Conservation (phyloP, 495 filamentous ascomycete species). For the Xylaria grammica region DNA sequence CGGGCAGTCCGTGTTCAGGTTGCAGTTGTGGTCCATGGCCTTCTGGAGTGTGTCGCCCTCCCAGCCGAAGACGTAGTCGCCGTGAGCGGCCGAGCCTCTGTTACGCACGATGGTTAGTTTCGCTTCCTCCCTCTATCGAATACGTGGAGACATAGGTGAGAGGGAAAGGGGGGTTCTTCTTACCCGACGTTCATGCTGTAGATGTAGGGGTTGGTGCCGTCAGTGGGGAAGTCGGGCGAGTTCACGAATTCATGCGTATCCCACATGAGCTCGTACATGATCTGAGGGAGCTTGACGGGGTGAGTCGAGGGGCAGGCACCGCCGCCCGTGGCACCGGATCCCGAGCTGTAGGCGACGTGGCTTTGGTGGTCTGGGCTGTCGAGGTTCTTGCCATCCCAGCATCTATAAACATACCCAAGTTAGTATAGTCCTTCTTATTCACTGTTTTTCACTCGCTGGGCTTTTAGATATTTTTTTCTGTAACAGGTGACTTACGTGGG, state of each 20-base stretch:
- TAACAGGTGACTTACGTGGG: constrained; percentile 51
- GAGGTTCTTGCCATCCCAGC: constrained; percentile 61
- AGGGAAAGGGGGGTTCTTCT: constrained; percentile 29
- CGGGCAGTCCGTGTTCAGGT: constrained; percentile 56
- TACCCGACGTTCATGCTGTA: constrained; percentile 58
- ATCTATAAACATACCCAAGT: constrained; percentile 34
- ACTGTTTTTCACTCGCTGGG: not conserved
- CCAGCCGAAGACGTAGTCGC: constrained; percentile 85
- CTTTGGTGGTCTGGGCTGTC: constrained; percentile 67
- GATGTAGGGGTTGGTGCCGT: constrained; percentile 61
- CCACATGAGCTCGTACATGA: constrained; percentile 76
- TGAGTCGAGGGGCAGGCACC: constrained; percentile 65
- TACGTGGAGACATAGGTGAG: no score
- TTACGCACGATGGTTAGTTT: not conserved
- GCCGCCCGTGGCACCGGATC: constrained; percentile 54
- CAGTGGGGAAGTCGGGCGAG: constrained; percentile 58
- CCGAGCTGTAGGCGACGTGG: constrained; percentile 64
- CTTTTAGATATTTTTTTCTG: not conserved
- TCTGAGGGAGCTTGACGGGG: constrained; percentile 66
- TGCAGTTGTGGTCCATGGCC: constrained; percentile 66
- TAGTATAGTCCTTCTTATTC: constrained; percentile 33
- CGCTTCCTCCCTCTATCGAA: not conserved
- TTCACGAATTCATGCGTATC: constrained; percentile 61
- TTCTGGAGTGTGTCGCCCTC: constrained; percentile 66
- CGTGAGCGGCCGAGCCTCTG: constrained; percentile 62